A percentile compares a stretch with the other conserved stretches of the same genome.
Conservation (phyloP, 2,329 filamentous ascomycete genomes). For the Fusarium continuum region DNA sequence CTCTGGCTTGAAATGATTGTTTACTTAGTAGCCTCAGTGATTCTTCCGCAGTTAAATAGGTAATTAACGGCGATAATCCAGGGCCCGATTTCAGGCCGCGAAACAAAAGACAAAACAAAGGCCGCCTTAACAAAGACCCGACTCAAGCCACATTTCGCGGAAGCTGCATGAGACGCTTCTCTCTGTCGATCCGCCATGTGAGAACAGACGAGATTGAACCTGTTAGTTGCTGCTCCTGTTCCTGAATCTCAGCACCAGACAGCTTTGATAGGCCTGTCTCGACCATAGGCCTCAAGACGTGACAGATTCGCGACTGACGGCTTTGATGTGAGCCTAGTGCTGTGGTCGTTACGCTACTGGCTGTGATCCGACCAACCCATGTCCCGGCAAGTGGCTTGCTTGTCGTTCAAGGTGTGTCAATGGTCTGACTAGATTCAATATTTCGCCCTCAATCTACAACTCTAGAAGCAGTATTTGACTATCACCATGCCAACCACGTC, state of each 20-base stretch:
- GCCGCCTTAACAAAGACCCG: conserved; percentile 22
- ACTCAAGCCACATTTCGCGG: conserved; percentile 38
- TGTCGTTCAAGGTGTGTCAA: conserved; percentile 26
- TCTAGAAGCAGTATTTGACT: background rate
- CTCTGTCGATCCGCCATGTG: conserved; percentile 22
- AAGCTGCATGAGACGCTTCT: conserved; percentile 30
- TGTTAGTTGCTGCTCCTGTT: conserved; percentile 3
- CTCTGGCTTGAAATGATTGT: background rate
- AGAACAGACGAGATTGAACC: conserved; percentile 20
- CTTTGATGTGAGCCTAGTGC: conserved; percentile 8
- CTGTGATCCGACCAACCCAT: conserved; percentile 14
- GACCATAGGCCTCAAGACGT: conserved; percentile 27
- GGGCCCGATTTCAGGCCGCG: conserved; percentile 19
- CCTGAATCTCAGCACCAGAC: conserved; percentile 18
- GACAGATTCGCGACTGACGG: conserved; percentile 22
- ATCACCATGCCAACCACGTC: conserved; percentile 1
- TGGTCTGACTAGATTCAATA: conserved; percentile 25
- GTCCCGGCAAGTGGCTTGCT: conserved; percentile 27
- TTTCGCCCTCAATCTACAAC: conserved; percentile 6
- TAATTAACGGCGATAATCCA: conserved; percentile 14
- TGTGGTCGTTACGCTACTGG: conserved; percentile 20
- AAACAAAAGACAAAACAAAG: conserved; percentile 28
- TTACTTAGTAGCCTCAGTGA: conserved; percentile 8
- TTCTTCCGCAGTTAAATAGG: background rate
- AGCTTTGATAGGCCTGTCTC: conserved; percentile 7